Base-by-base conservation (phyloP, 2,329 filamentous ascomycete genomes). In the Nemania bipapillata region DNA sequence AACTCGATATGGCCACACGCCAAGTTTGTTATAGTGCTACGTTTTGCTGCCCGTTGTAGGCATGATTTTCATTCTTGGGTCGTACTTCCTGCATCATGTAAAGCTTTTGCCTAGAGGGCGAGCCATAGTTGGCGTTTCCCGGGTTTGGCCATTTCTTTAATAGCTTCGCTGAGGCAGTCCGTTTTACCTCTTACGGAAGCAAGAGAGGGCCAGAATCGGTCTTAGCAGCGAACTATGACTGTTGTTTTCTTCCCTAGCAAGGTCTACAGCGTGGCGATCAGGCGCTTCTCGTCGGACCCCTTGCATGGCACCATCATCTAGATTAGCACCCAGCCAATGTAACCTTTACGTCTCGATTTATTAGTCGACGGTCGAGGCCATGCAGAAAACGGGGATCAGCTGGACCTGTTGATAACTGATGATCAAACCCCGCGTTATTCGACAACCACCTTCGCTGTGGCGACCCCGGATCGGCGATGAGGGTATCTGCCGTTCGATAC, bases 391-490 rank as follows among this genome's bases (percentile, higher is more conserved):
- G 65, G 65, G 57, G 47, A 68, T 65, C 61, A 57, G 8, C 58
- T 65, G 24, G 53, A 47, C 32, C 52, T 59, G 65, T 63, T 30
- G 62, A n/a, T 40, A 63, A 63, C 68, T 58, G 68, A 60, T 37
- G 65, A 59, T 68, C 65, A 65, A 68, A 68, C 68, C 62, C 58
- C 54, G 57, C 65, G 45, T 22, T 50, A 47, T 49, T 58, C 35
- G 64, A 58, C 32, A 15, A 58, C 52, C 30, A 61, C 65, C 60
- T 64, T 17, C 37, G 28, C 26, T 67, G 49, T 63, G 56, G 67
- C 49, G 30, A 68, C 65, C 65, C 61, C 65, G 60, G 65, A 70
- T 68, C 65, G 53, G 60, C 68, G 42, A 42, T 15, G 60, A 62
- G 32, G 45, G 8, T 58, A 56, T 54, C 56, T 68, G 24, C 50